A percentile compares a stretch with the other conserved stretches of the same genome.
phyloP scores from a whole-genome alignment of 2,329 filamentous ascomycete genomes.

The Didymella pinodella region DNA sequence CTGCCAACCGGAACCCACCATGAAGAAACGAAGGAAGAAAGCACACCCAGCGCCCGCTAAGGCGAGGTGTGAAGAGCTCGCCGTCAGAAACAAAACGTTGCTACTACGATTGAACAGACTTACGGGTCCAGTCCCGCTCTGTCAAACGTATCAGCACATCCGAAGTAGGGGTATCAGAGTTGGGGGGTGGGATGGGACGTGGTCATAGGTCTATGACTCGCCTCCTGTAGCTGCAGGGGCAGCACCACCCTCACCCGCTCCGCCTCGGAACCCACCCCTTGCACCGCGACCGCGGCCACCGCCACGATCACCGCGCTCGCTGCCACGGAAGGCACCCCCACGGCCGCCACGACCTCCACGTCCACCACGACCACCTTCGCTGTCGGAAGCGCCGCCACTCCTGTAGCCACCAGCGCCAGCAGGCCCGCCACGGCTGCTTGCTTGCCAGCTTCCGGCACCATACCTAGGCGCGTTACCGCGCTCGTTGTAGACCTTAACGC shows the following conservation, averaged over 20 bases:
- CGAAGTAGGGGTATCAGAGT: slow-evolving; percentile 46
- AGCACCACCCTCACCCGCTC: slow-evolving; percentile 46
- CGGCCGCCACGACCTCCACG: slow-evolving; percentile 58
- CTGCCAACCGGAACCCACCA: slow-evolving; percentile 12
- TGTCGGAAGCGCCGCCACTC: slow-evolving; percentile 79
- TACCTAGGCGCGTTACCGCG: slow-evolving; percentile 53
- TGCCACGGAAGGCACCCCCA: slow-evolving; percentile 61
- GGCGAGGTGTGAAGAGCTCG: slow-evolving; percentile 32
- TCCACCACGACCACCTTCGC: slow-evolving; percentile 71
- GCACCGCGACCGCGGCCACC: slow-evolving; percentile 51
- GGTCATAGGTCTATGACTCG: slow-evolving; percentile 44
- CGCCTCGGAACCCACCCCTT: slow-evolving; percentile 39
- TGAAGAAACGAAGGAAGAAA: slow-evolving; percentile 27
- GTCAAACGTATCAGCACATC: slow-evolving; percentile 30
- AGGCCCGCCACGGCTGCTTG: slow-evolving; percentile 68
- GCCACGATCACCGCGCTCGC: slow-evolving; percentile 51
- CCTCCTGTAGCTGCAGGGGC: slow-evolving; percentile 47
- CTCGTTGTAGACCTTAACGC: slow-evolving; percentile 85
- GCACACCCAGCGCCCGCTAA: slow-evolving; percentile 43
- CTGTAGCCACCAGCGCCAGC: slow-evolving; percentile 77
- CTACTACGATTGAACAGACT: slow-evolving; percentile 8
- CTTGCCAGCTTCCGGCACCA: slow-evolving; percentile 67
- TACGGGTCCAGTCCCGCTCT: slow-evolving; percentile 15
- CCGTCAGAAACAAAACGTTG: slow-evolving; percentile 25
- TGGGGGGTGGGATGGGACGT: slow-evolving; percentile 22